These are phyloP conservation scores for Peronosclerospora sorghi DNA, from an alignment of 352 stramenopile genomes.

Conservation along the genomic window DNA sequence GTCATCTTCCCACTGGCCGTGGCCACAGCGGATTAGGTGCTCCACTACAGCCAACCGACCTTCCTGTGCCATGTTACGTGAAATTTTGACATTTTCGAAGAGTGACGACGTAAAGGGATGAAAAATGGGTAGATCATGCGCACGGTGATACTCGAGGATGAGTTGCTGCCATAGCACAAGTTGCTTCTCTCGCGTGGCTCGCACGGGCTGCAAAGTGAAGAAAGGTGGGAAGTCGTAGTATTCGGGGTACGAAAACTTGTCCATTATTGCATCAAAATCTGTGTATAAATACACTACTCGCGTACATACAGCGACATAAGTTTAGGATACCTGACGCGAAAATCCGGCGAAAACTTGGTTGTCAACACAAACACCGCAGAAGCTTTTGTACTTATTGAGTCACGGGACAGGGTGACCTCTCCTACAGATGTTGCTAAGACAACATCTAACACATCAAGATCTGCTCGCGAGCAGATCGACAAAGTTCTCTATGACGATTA, in stretches of 20 bases:
- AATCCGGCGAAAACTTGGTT: no score
- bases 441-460: no score
- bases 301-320: no score
- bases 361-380: no score
- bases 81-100: conserved; percentile 82
- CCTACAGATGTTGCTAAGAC: no score
- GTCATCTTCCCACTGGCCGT: conserved; percentile 74
- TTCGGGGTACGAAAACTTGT: conserved; percentile 78
- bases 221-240: conserved; percentile 84
- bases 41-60: conserved; percentile 57
- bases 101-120: conserved; percentile 52
- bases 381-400: no score
- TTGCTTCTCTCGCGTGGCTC: conserved; percentile 77
- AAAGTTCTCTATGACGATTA: no score
- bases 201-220: conserved; percentile 80
- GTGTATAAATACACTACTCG: no score
- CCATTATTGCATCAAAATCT: conserved; percentile 12
- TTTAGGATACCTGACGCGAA: no score
- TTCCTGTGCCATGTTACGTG: conserved; percentile 64
- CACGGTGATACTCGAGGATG: conserved; percentile 74
- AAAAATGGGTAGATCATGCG: conserved; percentile 57
- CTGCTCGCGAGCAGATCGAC: no score
- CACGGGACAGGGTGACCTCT: no score
- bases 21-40: conserved; percentile 64
- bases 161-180: conserved; percentile 80